Percentiles rank a stretch among this genome's conserved stretches.
Conservation (phyloP, 371 early-diverging fungal genomes). For the Mortierella sp. region DNA sequence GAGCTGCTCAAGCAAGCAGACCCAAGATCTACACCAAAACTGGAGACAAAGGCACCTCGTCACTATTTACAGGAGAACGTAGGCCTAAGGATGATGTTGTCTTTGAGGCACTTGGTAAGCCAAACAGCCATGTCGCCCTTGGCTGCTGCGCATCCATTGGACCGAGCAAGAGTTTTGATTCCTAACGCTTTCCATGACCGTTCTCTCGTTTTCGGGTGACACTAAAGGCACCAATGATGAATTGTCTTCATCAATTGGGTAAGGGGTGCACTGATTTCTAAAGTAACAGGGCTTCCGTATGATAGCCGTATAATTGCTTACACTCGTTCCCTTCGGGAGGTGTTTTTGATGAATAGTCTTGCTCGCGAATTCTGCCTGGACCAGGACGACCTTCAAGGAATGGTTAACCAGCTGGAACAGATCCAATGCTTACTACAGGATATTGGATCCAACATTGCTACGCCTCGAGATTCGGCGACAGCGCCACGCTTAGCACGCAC, state of each 20-base stretch:
- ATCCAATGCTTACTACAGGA: constrained; percentile 93
- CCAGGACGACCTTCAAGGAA: constrained; percentile 61
- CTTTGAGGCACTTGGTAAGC: constrained; percentile 87
- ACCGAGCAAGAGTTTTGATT: too few species aligned
- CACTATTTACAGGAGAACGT: constrained; percentile 92
- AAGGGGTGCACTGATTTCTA: background rate
- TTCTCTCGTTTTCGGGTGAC: too few species aligned
- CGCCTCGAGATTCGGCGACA: constrained; percentile 76
- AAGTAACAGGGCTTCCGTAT: too few species aligned
- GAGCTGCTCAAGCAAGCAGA: constrained; percentile 29
- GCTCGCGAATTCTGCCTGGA: constrained; percentile 78
- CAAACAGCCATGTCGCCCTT: too few species aligned
- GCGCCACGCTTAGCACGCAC: constrained; percentile 66
- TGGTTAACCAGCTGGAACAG: constrained; percentile 60
- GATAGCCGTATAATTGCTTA: too few species aligned
- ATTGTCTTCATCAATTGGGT: constrained; percentile 56
- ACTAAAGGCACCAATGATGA: constrained; percentile 70
- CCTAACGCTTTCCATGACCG: too few species aligned
- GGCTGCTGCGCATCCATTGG: background rate
- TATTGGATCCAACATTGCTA: constrained; percentile 91
- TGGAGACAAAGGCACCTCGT: constrained; percentile 93
- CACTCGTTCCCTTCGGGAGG: too few species aligned
- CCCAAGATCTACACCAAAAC: constrained; percentile 90
- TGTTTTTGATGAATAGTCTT: constrained; percentile 55
- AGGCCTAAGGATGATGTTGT: constrained; percentile 86